phyloP scores from a whole-genome alignment of 2,329 filamentous ascomycete genomes.

The Coniella vitis region DNA sequence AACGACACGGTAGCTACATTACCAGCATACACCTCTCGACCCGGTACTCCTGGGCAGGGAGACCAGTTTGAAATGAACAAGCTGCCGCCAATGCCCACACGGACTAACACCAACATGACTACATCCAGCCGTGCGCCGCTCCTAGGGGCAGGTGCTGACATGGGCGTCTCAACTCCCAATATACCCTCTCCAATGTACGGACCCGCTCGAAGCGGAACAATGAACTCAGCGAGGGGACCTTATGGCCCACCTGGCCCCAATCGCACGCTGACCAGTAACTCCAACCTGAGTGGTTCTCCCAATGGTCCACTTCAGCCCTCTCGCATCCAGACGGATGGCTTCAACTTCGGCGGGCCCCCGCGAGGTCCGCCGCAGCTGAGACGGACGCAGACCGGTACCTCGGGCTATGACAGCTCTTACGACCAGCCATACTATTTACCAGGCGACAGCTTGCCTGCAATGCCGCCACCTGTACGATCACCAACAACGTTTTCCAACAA shows the following conservation, averaged over 20 bases:
- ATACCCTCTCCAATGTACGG: slow-evolving; percentile 21
- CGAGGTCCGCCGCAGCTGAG: slow-evolving; percentile 17
- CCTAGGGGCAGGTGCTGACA: slow-evolving; percentile 25
- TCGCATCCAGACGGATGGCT: slow-evolving; percentile 22
- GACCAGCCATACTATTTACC: slow-evolving; percentile 14
- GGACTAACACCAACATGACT: slow-evolving; percentile 23
- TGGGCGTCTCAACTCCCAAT: slow-evolving; percentile 24
- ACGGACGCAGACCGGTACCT: slow-evolving; percentile 22
- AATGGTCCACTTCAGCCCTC: slow-evolving; percentile 18
- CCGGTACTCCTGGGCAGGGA: slow-evolving; percentile 41
- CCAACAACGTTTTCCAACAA: slow-evolving; percentile 16
- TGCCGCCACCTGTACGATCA: slow-evolving; percentile 23
- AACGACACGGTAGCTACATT: slow-evolving; percentile 56
- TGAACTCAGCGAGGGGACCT: slow-evolving; percentile 20
- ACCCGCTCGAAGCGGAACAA: slow-evolving; percentile 18
- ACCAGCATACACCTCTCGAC: slow-evolving; percentile 55
- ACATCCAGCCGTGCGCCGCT: slow-evolving; percentile 25
- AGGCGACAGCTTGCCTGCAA: slow-evolving; percentile 20
- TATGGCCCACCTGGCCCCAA: slow-evolving; percentile 19
- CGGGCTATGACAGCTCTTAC: slow-evolving; percentile 18
- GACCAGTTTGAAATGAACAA: slow-evolving; percentile 43
- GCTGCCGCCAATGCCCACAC: slow-evolving; percentile 39
- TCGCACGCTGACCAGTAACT: slow-evolving; percentile 22
- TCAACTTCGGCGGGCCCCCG: slow-evolving; percentile 15
- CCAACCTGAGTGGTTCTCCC: slow-evolving; percentile 16